Conservation (phyloP, 106 monocot species). For the Dendrobium catenatum region DNA sequence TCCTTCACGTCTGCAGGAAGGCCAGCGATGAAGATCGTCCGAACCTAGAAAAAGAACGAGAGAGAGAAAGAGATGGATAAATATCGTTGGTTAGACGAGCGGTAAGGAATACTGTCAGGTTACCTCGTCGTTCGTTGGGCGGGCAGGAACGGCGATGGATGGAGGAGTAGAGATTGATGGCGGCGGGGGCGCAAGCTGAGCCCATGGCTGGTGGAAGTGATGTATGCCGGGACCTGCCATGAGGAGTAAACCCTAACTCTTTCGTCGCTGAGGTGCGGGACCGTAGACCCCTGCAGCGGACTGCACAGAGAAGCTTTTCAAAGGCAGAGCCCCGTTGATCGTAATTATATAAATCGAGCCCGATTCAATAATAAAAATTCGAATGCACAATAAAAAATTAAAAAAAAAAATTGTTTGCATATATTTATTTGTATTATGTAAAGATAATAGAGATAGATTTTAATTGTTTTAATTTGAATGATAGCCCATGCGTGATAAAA, state of each 20-base stretch:
- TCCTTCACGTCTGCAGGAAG: constrained; percentile 95
- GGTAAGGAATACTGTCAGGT: neutral
- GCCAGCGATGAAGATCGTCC: constrained; percentile 87
- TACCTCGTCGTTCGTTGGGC: constrained; percentile 38
- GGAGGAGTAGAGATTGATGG: constrained; percentile 18
- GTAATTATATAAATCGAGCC: too few relatives aligned
- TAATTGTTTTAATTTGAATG: too few relatives aligned
- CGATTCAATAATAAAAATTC: too few relatives aligned
- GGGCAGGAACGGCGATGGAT: constrained; percentile 35
- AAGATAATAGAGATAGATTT: too few relatives aligned
- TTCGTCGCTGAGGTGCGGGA: too few relatives aligned
- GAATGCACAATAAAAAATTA: too few relatives aligned
- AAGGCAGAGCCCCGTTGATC: too few relatives aligned
- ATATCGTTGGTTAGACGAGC: neutral
- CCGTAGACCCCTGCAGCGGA: too few relatives aligned
- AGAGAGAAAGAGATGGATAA: neutral
- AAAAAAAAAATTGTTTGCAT: too few relatives aligned
- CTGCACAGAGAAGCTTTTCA: too few relatives aligned
- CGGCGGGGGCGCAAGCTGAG: constrained; percentile 33
- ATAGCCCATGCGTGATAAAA: too few relatives aligned
- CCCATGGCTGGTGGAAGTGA: constrained; percentile 67
- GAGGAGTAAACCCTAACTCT: constrained; percentile 28
- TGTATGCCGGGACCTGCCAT: constrained; percentile 76
- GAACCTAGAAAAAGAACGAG: constrained; percentile 34
- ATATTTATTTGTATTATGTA: too few relatives aligned